Conservation (phyloP, 257 asterid species). For the Solanum rostratum region DNA sequence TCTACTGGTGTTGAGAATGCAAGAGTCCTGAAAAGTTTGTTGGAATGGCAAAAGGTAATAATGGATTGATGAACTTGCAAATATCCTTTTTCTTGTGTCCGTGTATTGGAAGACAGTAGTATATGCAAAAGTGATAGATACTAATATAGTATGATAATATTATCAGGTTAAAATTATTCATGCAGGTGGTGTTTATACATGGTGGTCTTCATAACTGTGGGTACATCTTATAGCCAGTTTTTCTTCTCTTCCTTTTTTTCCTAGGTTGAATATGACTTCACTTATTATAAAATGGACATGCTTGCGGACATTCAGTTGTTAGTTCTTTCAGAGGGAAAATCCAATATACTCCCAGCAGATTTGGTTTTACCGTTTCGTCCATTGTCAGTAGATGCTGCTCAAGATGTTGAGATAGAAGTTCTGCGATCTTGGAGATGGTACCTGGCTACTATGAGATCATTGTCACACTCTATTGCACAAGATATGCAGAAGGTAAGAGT, state of each 20-base stretch:
- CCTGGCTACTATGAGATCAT: conserved; percentile 64
- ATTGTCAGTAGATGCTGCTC: conserved; percentile 27
- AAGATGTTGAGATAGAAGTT: conserved; percentile 26
- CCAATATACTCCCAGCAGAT: conserved; percentile 82
- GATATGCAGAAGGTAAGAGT: conserved; percentile 60
- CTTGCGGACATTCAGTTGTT: conserved; percentile 60
- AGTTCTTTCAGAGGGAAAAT: conserved; percentile 79
- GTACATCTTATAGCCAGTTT: background rate
- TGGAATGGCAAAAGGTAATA: conserved; percentile 58
- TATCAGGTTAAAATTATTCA: background rate
- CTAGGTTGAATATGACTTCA: conserved; percentile 84
- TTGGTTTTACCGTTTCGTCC: conserved; percentile 69
- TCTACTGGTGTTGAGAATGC: conserved; percentile 62
- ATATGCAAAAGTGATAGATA: background rate
- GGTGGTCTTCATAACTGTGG: background rate
- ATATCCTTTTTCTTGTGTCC: background rate
- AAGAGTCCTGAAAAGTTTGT: conserved; percentile 38
- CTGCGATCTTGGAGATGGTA: conserved; percentile 85
- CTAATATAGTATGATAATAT: background rate
- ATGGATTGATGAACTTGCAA: background rate
- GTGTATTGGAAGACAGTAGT: background rate
- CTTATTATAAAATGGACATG: conserved; percentile 87
- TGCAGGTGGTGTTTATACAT: background rate
- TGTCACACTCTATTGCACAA: conserved; percentile 60
- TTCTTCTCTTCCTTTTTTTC: background rate